Evolutionary conservation across 225 moss, liverwort and hornwort species (phyloP).

Genomic region (Physcomitrellopsis africana): DNA sequence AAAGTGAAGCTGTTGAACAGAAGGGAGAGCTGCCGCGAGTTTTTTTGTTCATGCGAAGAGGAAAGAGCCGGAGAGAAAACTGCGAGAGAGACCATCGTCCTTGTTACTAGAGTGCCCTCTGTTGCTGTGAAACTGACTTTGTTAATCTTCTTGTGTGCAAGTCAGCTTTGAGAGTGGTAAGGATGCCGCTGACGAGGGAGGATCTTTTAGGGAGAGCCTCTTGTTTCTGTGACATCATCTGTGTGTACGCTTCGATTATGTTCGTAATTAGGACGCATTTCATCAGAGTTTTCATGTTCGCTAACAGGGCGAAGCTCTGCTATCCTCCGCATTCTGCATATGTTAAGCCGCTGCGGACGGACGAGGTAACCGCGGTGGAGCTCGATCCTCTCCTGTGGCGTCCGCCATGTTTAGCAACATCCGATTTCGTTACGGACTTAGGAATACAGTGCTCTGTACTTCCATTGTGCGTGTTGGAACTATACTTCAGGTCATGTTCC

Average conservation of each 20-base stretch:
- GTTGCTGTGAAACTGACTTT: constrained; percentile 57
- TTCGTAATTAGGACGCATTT: constrained; percentile 31
- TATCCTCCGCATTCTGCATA: constrained; percentile 25
- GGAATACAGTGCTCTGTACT: constrained; percentile 36
- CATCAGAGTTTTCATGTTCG: constrained; percentile 41
- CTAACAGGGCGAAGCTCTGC: constrained; percentile 33
- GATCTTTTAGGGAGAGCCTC: constrained; percentile 44
- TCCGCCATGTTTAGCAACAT: constrained; percentile 24
- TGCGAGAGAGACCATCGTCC: constrained; percentile 54
- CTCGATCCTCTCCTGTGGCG: constrained; percentile 27
- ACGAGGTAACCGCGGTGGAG: constrained; percentile 28
- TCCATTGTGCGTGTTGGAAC: constrained; percentile 54
- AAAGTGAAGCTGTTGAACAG: constrained; percentile 39
- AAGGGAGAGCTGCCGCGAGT: constrained; percentile 55
- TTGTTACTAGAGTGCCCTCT: constrained; percentile 49
- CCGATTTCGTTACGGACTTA: constrained; percentile 35
- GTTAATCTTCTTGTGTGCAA: constrained; percentile 47
- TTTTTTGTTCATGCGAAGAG: constrained; percentile 60
- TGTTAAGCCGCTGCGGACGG: constrained; percentile 22
- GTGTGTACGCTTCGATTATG: constrained; percentile 40
- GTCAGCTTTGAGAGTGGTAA: constrained; percentile 67
- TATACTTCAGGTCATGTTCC: constrained; percentile 52
- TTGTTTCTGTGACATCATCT: constrained; percentile 39
- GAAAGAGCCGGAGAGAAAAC: constrained; percentile 55
- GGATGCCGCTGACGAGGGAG: constrained; percentile 60